Conservation (phyloP, 441 rosid genomes). For the Daphne laureola region DNA sequence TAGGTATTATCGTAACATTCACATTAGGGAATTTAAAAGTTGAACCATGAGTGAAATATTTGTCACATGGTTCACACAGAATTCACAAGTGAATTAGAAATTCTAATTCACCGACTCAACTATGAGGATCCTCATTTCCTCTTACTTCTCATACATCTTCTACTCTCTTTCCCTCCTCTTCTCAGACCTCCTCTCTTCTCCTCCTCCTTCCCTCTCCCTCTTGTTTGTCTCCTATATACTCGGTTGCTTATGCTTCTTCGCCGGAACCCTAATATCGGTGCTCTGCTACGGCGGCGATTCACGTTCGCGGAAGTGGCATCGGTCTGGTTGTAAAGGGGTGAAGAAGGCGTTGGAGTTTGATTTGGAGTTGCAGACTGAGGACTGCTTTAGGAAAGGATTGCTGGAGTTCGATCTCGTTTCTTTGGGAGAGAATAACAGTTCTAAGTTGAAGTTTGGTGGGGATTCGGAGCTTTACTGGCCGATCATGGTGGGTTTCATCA, state of each 20-base stretch:
- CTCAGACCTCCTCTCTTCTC: conserved; percentile 34
- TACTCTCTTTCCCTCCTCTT: conserved; percentile 65
- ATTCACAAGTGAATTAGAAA: no score
- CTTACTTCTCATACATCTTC: conserved; percentile 80
- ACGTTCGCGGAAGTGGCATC: conserved; percentile 55
- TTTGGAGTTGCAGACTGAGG: conserved; percentile 72
- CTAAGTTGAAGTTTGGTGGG: no score
- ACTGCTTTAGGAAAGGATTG: conserved; percentile 35
- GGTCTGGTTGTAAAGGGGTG: conserved; percentile 59
- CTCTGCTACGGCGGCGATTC: conserved; percentile 51
- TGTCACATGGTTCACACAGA: no score
- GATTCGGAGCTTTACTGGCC: conserved; percentile 22
- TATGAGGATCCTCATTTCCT: conserved; percentile 71
- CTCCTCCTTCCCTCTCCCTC: conserved; percentile 29
- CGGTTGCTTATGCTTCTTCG: conserved; percentile 43
- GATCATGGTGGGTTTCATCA: conserved; percentile 17
- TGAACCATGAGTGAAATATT: no score
- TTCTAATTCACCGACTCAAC: no score
- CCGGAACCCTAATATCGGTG: conserved; percentile 28
- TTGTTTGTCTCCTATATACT: conserved; percentile 37
- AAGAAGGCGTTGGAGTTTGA: conserved; percentile 87
- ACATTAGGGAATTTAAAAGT: no score
- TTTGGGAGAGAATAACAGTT: no score
- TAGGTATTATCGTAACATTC: no score
- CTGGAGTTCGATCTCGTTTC: conserved; percentile 53